phyloP scores from a whole-genome alignment of 2,329 filamentous ascomycete genomes.

The Calonectria pteridis region DNA sequence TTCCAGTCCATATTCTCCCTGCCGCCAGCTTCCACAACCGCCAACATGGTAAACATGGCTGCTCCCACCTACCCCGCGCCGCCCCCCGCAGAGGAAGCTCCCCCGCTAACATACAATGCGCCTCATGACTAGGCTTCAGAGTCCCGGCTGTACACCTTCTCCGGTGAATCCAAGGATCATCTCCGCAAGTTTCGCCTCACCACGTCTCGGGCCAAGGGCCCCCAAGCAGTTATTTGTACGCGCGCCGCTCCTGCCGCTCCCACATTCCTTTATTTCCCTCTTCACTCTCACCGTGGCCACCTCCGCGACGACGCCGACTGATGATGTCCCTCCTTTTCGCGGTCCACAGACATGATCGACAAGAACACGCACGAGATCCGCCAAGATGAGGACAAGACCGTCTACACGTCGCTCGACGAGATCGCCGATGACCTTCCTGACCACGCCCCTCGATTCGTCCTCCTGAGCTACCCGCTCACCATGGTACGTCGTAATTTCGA shows the following conservation, averaged over 20 bases:
- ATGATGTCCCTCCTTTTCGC: constrained; percentile 10
- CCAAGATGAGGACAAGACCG: constrained; percentile 79
- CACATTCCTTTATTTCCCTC: not conserved
- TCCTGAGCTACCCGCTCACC: constrained; percentile 92
- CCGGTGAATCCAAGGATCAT: constrained; percentile 87
- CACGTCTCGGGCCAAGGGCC: constrained; percentile 86
- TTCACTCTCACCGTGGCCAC: not conserved
- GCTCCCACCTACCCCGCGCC: not conserved
- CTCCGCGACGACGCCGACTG: constrained; percentile 25
- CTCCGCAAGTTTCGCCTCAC: constrained; percentile 94
- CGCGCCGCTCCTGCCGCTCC: constrained; percentile 49
- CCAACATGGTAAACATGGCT: constrained; percentile 34
- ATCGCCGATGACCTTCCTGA: constrained; percentile 92
- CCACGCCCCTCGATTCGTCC: constrained; percentile 88
- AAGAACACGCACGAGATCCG: constrained; percentile 91
- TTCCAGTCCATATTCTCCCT: not conserved
- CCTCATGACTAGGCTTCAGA: constrained; percentile 70
- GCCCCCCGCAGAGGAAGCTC: not conserved
- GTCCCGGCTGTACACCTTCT: constrained; percentile 92
- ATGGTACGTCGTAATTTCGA: constrained; percentile 67
- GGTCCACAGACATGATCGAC: constrained; percentile 84
- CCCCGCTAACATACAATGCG: constrained; percentile 30
- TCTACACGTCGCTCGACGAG: constrained; percentile 85
- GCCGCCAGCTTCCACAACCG: not conserved
- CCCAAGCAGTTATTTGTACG: constrained; percentile 96